These are phyloP conservation scores for Rhizopogon rudus DNA, from an alignment of 768 basidiomycete species.

Conservation along the genomic window DNA sequence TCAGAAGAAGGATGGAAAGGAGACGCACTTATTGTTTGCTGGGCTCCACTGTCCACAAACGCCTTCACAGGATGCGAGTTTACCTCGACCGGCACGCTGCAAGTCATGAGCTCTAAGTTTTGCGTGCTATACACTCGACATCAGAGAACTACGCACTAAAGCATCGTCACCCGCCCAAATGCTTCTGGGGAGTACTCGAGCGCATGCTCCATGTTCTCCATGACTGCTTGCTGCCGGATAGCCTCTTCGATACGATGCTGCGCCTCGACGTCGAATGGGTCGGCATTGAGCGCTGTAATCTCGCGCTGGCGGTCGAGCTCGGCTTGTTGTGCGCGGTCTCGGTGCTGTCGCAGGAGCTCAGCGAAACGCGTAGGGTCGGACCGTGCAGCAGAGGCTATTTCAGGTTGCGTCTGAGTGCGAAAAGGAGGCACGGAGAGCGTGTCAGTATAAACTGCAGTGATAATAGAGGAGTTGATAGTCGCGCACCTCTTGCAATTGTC, in stretches of 20 bases:
- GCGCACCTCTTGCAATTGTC: constrained; percentile 62
- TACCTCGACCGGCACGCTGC: constrained; percentile 85
- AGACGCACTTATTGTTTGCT: constrained; percentile 87
- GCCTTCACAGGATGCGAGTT: constrained; percentile 90
- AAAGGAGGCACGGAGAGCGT: neutral
- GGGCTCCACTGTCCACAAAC: constrained; percentile 98
- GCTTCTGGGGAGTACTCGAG: constrained; percentile 90
- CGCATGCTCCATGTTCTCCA: constrained; percentile 92
- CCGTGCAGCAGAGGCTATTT: constrained; percentile 68
- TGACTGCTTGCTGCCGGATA: constrained; percentile 82
- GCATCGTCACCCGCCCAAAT: constrained; percentile 94
- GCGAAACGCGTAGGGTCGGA: constrained; percentile 72
- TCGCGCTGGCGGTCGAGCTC: constrained; percentile 58
- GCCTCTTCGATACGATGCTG: constrained; percentile 92
- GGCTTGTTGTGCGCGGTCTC: constrained; percentile 45
- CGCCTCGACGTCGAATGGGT: constrained; percentile 90
- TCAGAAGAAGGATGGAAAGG: neutral
- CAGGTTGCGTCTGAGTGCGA: constrained; percentile 71
- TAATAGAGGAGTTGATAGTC: neutral
- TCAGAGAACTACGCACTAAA: constrained; percentile 62
- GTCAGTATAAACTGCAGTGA: neutral
- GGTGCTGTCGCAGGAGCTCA: constrained; percentile 59
- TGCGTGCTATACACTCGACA: neutral
- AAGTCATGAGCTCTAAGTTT: neutral
- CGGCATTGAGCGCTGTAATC: constrained; percentile 68